Conservation (phyloP, 129 eudicot genomes). For the Apium graveolens region DNA sequence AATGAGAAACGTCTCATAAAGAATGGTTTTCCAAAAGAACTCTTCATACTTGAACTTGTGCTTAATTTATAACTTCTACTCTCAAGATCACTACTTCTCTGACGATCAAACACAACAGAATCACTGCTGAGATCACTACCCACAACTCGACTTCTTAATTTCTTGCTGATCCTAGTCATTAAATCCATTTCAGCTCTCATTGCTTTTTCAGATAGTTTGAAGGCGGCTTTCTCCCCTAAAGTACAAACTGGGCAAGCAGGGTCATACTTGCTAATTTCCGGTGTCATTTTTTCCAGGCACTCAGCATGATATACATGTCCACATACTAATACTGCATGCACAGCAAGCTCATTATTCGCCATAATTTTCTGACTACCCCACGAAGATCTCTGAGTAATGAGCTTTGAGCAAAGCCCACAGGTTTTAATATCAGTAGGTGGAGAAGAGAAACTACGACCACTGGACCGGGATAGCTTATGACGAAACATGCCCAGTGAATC, state of each 20-base stretch:
- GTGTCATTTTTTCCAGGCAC: conserved; percentile 83
- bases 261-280: conserved; percentile 71
- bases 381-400: conserved; percentile 61
- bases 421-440: conserved; percentile 48
- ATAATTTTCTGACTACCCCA: conserved; percentile 69
- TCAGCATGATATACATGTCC: conserved; percentile 96
- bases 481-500: conserved; percentile 49
- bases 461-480: conserved; percentile 43
- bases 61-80: conserved; percentile 40
- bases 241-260: conserved; percentile 96
- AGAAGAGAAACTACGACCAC: conserved; percentile 48
- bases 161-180: conserved; percentile 47
- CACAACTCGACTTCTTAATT: conserved; percentile 49
- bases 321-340: conserved; percentile 70
- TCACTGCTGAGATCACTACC: conserved; percentile 43
- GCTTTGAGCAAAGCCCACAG: conserved; percentile 85
- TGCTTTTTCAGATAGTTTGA: conserved; percentile 66
- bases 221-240: conserved; percentile 66
- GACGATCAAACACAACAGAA: conserved; percentile 36
- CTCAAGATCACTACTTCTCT: conserved; percentile 35
- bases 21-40: conserved; percentile 61
- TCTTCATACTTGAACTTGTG: conserved; percentile 72
- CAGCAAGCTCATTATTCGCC: conserved; percentile 58
- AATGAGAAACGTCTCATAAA: conserved; percentile 76
- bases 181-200: conserved; percentile 67